Base-by-base conservation (phyloP, 805 yeast species). In the Lipomyces sp. region DNA sequence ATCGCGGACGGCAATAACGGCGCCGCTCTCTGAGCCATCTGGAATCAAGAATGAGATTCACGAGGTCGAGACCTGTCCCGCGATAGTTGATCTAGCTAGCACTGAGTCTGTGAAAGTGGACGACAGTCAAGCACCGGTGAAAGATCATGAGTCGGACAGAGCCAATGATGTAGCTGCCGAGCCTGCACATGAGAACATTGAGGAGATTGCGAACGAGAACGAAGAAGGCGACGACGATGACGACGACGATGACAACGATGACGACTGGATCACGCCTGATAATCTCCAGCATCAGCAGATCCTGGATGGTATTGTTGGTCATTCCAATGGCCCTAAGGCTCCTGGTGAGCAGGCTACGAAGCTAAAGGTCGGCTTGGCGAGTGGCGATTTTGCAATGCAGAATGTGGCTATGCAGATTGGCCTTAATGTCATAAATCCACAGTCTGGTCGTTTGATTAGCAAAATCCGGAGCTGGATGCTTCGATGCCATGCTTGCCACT, bases 361-460 rank as follows among this genome's bases (percentile, higher is more conserved):
- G n/a, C 83, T 88, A 65, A 85, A 87, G 69, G 95, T 89, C 24
- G 99, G 98, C 2, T 79, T 95, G 59, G 88, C 97, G 0, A 90
- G 98, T 0, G 97, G 97, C 34, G 99, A 95, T 85, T 95, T 94
- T 80, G 98, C 99, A 1, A 91, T 94, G 74, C 99, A 95, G 78
- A 95, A 95, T 78, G 97, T 93, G 15, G 85, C 97, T 0, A 82
- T 95, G 80, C 98, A 94, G 77, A 83, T 95, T 73, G 97, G 97
- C 4, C 78, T 95, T 65, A 89, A 90, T 71, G 81, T 94, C 72
- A 89, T 95, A 87, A 93, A 93, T 77, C 82, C 90, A 32, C 83
- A 86, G 80, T 86, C 93, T 1, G 99, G 99, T 29, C 81, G 87
- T 69, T 92, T 88, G 73, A 93, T 95, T 78, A 89, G 86, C 71